Conservation (phyloP, 495 filamentous ascomycete genomes). For the Hyaloscypha bicolor region DNA sequence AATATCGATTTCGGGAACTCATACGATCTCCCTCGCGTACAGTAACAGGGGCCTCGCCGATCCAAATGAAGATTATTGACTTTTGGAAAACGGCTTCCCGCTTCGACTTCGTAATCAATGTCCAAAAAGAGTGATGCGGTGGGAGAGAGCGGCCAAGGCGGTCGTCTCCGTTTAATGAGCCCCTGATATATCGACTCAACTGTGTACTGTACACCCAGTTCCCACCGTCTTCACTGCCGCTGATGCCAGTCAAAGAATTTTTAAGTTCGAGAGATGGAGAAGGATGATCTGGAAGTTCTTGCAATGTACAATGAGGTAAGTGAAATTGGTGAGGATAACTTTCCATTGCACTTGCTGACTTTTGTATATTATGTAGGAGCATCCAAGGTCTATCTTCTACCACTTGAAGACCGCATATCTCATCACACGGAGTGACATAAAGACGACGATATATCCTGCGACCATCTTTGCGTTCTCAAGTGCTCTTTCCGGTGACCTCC, state of each 20-base stretch:
- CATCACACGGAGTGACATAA: slow-evolving; percentile 44
- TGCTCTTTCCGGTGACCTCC: slow-evolving; percentile 32
- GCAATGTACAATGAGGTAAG: background rate
- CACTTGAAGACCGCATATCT: slow-evolving; percentile 33
- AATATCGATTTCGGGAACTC: background rate
- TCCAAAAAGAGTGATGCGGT: background rate
- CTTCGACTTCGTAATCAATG: background rate
- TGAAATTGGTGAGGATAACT: background rate
- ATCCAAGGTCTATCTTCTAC: background rate
- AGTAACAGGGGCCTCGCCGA: background rate
- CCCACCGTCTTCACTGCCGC: background rate
- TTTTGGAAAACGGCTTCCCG: background rate
- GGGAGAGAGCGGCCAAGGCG: background rate
- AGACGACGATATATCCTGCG: slow-evolving; percentile 41
- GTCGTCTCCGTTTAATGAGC: background rate
- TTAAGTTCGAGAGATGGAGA: background rate
- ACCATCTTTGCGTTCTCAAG: slow-evolving; percentile 37
- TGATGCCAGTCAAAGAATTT: background rate
- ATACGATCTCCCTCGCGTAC: background rate
- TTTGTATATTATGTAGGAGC: background rate
- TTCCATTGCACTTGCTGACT: background rate
- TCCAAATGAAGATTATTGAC: background rate
- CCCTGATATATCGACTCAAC: background rate
- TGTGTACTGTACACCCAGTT: background rate
- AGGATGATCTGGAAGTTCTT: slow-evolving; percentile 1